Percentiles rank a stretch among this genome's conserved stretches.
Evolutionary conservation across 2,329 filamentous ascomycete species (phyloP).

Genomic region (Aspergillus thermomutatus): DNA sequence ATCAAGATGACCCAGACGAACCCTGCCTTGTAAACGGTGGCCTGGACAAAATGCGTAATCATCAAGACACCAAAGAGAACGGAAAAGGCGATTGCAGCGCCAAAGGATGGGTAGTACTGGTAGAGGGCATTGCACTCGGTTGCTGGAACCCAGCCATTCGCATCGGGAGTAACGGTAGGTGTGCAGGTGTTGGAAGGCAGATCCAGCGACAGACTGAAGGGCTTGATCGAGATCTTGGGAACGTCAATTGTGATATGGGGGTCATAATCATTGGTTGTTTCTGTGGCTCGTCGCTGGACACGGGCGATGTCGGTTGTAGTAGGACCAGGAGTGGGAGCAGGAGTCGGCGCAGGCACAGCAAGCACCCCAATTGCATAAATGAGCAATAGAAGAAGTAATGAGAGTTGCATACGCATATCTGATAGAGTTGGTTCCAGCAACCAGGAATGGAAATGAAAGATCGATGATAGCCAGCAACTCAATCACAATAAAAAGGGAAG

Average conservation of each 20-base stretch:
- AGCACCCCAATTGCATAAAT: background rate
- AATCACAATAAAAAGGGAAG: too few relatives aligned
- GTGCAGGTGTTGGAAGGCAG: constrained; percentile 14
- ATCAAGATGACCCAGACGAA: constrained; percentile 47
- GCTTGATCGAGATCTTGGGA: background rate
- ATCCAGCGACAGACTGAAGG: background rate
- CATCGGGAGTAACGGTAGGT: constrained; percentile 17
- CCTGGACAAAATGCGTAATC: constrained; percentile 33
- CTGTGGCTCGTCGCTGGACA: background rate
- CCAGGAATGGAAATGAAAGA: too few relatives aligned
- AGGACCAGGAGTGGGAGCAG: background rate
- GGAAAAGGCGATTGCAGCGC: constrained; percentile 33
- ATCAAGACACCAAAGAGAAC: constrained; percentile 29
- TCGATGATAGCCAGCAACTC: too few relatives aligned
- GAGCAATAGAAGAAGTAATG: background rate
- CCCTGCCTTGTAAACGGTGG: constrained; percentile 31
- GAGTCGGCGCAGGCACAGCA: background rate
- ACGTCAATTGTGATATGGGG: background rate
- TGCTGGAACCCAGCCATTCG: constrained; percentile 21
- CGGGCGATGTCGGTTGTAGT: background rate
- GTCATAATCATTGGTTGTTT: background rate
- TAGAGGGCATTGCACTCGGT: constrained; percentile 13
- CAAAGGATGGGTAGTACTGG: constrained; percentile 38
- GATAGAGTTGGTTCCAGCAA: too few relatives aligned
- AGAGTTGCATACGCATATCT: background rate